Evolutionary conservation across 768 basidiomycete genomes (phyloP).

Genomic region (Pulveroboletus sp.): DNA sequence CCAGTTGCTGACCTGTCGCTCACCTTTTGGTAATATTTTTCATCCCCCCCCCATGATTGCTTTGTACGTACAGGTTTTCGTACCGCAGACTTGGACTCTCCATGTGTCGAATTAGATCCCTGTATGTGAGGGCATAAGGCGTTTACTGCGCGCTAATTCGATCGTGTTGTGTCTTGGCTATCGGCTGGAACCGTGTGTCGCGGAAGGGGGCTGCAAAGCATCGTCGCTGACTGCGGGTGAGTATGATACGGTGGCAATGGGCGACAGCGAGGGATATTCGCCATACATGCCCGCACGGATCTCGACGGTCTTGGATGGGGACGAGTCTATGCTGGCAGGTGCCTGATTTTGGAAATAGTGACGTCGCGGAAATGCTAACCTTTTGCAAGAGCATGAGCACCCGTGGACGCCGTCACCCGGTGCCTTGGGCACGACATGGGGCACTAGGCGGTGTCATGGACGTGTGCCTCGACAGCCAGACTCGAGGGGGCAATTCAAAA

Average conservation of each 20-base stretch:
- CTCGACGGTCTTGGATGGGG: no score
- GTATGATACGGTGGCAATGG: slow-evolving; percentile 12
- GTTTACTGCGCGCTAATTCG: not conserved
- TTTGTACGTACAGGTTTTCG: not conserved
- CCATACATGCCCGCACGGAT: slow-evolving; percentile 16
- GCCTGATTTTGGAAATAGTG: not conserved
- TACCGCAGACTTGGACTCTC: not conserved
- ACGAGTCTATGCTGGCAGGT: no score
- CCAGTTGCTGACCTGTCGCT: slow-evolving; percentile 2
- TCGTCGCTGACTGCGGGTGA: not conserved
- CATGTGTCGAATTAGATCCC: not conserved
- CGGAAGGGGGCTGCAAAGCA: no score
- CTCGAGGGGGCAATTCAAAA: no score
- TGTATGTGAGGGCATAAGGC: not conserved
- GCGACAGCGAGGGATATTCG: slow-evolving; percentile 12
- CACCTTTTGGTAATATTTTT: not conserved
- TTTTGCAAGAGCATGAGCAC: not conserved
- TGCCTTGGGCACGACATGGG: no score
- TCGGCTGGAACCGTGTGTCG: no score
- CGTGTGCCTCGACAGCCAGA: no score
- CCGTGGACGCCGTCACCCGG: no score
- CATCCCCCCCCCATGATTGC: not conserved
- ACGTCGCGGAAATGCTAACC: not conserved
- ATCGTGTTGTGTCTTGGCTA: not conserved
- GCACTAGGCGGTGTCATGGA: no score